Evolutionary conservation across 1,139 yeast genomes (phyloP), one percentile per base, ranked within the genome.

Genomic region (Candida sp.): DNA sequence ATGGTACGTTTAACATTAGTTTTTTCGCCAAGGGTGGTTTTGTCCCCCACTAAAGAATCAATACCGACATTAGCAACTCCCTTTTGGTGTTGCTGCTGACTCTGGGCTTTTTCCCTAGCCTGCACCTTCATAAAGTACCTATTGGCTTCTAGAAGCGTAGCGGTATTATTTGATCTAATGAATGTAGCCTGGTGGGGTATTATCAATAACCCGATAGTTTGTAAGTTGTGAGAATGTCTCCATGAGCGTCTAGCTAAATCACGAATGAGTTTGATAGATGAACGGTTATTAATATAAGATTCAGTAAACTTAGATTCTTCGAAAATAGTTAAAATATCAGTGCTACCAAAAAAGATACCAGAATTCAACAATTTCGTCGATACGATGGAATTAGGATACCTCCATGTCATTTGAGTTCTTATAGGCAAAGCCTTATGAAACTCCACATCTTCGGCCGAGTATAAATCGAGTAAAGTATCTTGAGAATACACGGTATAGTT

Each of bases 171-270:
- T 42, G 85, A 75, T 54, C 98, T 77, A 53, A 87, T 76, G 56
- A 91, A 90, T 2, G 79, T 72, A 11, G 87, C 80, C 45, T 79
- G 77, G 34, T 75, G 68, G 2, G 95, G 93, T 41, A 87, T 57
- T 36, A 82, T 74, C 49, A 83, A 73, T 51, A 87, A 71, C 4
- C 85, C 84, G 32, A 87, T 77, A 0, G 84, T 77, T 46, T 81
- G 88, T 50, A 74, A 72, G n/a, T 63, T 58, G 6, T 58, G 57
- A 0, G 85, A 73, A 60, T 90, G 97, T 55, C 77, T 79, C 99
- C 99, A 93, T 3, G 97, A 84, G 53, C 96, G 79, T 62, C 98
- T 79, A 3, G 96, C 95, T 48, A 93, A 65, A 57, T 90, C 97
- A 55, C 98, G 80, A 29, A 89, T 78, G 29, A 91, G 73, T 59